Percentiles rank a stretch among this genome's conserved stretches.
phyloP scores from a whole-genome alignment of 345 rosid species.

The Eucalyptus erythrocorys region DNA sequence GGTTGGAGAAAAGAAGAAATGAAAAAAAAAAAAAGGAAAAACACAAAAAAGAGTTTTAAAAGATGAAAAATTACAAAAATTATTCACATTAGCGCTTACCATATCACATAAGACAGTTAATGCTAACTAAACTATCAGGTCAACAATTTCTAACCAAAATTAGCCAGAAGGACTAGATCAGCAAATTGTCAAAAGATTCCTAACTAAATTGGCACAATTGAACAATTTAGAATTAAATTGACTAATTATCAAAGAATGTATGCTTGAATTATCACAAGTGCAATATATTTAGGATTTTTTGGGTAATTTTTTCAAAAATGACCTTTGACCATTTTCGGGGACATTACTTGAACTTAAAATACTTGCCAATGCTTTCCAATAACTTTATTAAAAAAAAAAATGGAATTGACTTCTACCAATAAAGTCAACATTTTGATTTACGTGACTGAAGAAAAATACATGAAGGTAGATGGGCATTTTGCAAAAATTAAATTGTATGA shows the following conservation, averaged over 20 bases:
- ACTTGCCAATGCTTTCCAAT: neutral
- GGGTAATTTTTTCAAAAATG: neutral
- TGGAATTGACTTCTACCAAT: neutral
- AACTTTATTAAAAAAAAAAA: neutral
- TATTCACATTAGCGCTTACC: accelerated
- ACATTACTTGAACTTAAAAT: neutral
- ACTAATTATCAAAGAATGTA: neutral
- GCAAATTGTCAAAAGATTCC: neutral
- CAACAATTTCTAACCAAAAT: accelerated
- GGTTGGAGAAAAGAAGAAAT: neutral
- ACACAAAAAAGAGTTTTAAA: neutral
- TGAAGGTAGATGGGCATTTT: neutral
- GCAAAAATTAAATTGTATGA: neutral
- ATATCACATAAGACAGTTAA: accelerated
- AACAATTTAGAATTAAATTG: neutral
- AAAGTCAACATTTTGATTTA: neutral
- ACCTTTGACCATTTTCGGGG: neutral
- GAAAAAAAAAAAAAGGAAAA: neutral
- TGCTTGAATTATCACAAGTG: neutral
- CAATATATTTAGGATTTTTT: neutral
- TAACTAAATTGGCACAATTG: neutral
- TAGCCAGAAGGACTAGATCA: accelerated
- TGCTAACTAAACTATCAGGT: accelerated
- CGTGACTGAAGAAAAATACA: neutral
- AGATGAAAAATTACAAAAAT: neutral